A percentile compares a stretch with the other conserved stretches of the same genome.
Evolutionary conservation across 2,329 filamentous ascomycete genomes (phyloP).

Genomic region (Fusarium verrucosum): DNA sequence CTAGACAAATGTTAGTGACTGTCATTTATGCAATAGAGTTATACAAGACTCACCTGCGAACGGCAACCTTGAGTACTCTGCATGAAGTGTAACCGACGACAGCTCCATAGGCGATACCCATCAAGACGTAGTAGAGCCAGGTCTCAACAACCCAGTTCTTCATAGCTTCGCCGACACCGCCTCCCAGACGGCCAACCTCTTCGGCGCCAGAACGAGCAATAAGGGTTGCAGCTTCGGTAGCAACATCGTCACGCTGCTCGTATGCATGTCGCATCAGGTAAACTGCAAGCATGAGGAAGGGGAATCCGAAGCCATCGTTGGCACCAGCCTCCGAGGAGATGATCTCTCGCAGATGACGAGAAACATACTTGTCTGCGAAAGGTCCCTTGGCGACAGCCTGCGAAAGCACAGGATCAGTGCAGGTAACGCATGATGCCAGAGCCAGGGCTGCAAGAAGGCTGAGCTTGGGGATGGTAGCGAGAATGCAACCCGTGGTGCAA

Average conservation of each 20-base stretch:
- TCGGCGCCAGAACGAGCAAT: slow-evolving; percentile 35
- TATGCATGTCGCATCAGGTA: slow-evolving; percentile 24
- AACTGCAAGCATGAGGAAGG: slow-evolving; percentile 59
- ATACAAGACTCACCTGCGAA: slow-evolving; percentile 43
- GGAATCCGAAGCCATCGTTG: slow-evolving; percentile 71
- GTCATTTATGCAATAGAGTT: too few relatives aligned
- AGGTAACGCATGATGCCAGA: slow-evolving; percentile 69
- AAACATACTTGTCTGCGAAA: slow-evolving; percentile 68
- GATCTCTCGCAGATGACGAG: slow-evolving; percentile 65
- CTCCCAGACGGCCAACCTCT: slow-evolving; percentile 61
- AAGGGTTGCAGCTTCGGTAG: slow-evolving; percentile 1
- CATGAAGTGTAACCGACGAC: slow-evolving; percentile 60
- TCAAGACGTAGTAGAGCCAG: slow-evolving; percentile 66
- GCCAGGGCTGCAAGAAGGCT: slow-evolving; percentile 63
- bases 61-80: slow-evolving; percentile 56
- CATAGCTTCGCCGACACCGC: slow-evolving; percentile 61
- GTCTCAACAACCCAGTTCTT: slow-evolving; percentile 68
- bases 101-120: slow-evolving; percentile 62
- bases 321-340: slow-evolving; percentile 70
- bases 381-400: slow-evolving; percentile 43
- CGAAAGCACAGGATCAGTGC: slow-evolving; percentile 53
- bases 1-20: slow-evolving; percentile 39
- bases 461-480: slow-evolving; percentile 64
- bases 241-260: neutral
- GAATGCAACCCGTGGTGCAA: slow-evolving; percentile 63